phyloP scores from a whole-genome alignment of 1,139 yeast genomes.

The Scheffersomyces titani region DNA sequence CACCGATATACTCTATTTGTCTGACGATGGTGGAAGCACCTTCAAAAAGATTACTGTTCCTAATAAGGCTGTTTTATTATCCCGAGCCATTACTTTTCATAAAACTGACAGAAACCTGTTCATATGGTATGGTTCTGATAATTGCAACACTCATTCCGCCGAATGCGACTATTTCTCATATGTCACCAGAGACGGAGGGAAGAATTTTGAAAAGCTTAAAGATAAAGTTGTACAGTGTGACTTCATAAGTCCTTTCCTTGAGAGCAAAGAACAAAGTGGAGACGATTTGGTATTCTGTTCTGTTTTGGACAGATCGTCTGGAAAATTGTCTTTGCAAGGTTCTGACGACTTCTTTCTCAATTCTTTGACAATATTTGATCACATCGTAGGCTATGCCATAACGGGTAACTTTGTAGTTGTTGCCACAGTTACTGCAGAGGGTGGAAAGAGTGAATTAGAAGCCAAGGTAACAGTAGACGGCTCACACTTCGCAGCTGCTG shows the following conservation, averaged over 20 bases:
- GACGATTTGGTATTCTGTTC: slow-evolving; percentile 67
- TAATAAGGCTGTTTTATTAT: slow-evolving; percentile 24
- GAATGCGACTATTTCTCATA: slow-evolving; percentile 61
- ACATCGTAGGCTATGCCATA: slow-evolving; percentile 65
- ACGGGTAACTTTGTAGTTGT: slow-evolving; percentile 70
- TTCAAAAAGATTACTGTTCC: slow-evolving; percentile 38
- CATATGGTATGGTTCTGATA: slow-evolving; percentile 67
- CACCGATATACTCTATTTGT: slow-evolving; percentile 50
- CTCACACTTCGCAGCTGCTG: slow-evolving; percentile 71
- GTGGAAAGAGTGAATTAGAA: slow-evolving; percentile 44
- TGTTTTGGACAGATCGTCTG: slow-evolving; percentile 13
- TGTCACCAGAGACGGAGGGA: slow-evolving; percentile 66
- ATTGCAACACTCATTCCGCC: slow-evolving; percentile 45
- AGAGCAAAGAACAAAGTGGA: slow-evolving; percentile 29
- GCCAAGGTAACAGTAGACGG: slow-evolving; percentile 87
- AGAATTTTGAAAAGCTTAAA: slow-evolving; percentile 52
- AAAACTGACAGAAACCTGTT: slow-evolving; percentile 56
- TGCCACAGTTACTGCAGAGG: slow-evolving; percentile 49
- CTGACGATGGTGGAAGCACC: slow-evolving; percentile 67
- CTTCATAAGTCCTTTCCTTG: slow-evolving; percentile 59
- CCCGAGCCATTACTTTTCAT: slow-evolving; percentile 56
- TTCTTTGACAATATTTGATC: slow-evolving; percentile 42
- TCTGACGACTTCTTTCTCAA: slow-evolving; percentile 54
- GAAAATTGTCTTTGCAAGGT: slow-evolving; percentile 40
- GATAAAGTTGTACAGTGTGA: slow-evolving; percentile 62